A percentile compares a stretch with the other conserved stretches of the same genome.
Evolutionary conservation across 768 basidiomycete genomes (phyloP).

Genomic region (Russula earlei): DNA sequence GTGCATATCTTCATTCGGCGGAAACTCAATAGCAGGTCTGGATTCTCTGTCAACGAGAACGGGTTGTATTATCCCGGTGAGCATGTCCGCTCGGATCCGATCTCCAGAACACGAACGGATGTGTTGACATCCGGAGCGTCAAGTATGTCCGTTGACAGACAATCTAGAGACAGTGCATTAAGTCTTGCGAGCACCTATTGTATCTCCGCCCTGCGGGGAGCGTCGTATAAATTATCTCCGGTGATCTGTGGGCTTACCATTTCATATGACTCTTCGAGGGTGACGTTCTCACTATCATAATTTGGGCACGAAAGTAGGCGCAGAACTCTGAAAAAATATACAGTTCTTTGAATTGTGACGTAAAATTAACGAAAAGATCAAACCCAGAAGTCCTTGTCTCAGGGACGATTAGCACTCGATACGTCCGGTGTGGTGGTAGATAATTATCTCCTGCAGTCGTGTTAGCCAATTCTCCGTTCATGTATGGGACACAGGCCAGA

Average conservation of each 20-base stretch:
- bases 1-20: constrained; percentile 3
- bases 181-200: not conserved
- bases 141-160: not conserved
- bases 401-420: constrained; percentile 36
- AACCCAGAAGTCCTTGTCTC: constrained; percentile 34
- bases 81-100: constrained; percentile 9
- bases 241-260: constrained; percentile 20
- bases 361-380: constrained; percentile 18
- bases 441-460: constrained; percentile 27
- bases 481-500: too few relatives aligned
- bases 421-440: constrained; percentile 36
- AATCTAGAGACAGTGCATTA: not conserved
- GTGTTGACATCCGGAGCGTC: too few relatives aligned
- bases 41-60: constrained; percentile 7
- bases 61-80: constrained; percentile 1
- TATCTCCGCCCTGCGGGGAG: constrained; percentile 8
- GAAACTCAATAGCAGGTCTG: constrained; percentile 13
- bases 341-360: constrained; percentile 3
- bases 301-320: constrained; percentile 34
- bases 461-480: not conserved
- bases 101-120: not conserved
- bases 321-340: constrained; percentile 27
- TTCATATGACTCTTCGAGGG: constrained; percentile 25
- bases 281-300: constrained; percentile 16
- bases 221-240: not conserved